Evolutionary conservation across 345 rosid species (phyloP).

Genomic region (Trapa bicornis): DNA sequence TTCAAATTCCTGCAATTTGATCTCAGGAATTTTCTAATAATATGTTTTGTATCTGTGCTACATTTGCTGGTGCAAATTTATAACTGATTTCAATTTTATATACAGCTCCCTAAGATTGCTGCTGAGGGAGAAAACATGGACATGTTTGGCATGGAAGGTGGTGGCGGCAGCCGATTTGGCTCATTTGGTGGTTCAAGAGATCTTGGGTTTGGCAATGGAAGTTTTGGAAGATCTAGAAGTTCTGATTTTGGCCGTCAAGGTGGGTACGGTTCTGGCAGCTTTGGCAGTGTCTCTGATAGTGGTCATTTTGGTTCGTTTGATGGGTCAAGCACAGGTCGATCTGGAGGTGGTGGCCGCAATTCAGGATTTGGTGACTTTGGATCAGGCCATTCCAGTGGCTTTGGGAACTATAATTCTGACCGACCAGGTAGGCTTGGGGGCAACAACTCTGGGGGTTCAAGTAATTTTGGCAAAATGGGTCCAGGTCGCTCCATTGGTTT

Average conservation of each 20-base stretch:
- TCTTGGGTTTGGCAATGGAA: constrained; percentile 9
- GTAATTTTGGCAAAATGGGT: constrained; percentile 5
- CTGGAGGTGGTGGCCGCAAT: constrained; percentile 22
- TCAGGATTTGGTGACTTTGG: constrained; percentile 23
- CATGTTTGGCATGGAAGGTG: constrained; percentile 28
- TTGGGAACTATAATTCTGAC: constrained; percentile 31
- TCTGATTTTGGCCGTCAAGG: constrained; percentile 13
- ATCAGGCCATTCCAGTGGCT: constrained; percentile 28
- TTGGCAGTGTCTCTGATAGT: background rate
- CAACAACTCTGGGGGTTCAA: constrained; percentile 25
- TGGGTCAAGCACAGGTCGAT: constrained; percentile 18
- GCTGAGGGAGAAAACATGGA: constrained; percentile 32
- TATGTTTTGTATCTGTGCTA: background rate
- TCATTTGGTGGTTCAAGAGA: constrained; percentile 24
- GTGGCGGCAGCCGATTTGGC: constrained; percentile 20
- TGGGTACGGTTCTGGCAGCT: constrained; percentile 1
- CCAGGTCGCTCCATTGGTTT: background rate
- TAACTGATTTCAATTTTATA: constrained; percentile 5
- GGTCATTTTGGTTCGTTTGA: constrained; percentile 6
- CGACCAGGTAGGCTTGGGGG: constrained; percentile 27
- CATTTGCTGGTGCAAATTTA: no score
- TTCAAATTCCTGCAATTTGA: no score
- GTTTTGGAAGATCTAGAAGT: constrained; percentile 10
- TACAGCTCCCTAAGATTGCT: constrained; percentile 59
- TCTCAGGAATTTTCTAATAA: background rate